These are phyloP conservation scores for Russula sp. DNA, from an alignment of 768 basidiomycete genomes.

Conservation along the genomic window DNA sequence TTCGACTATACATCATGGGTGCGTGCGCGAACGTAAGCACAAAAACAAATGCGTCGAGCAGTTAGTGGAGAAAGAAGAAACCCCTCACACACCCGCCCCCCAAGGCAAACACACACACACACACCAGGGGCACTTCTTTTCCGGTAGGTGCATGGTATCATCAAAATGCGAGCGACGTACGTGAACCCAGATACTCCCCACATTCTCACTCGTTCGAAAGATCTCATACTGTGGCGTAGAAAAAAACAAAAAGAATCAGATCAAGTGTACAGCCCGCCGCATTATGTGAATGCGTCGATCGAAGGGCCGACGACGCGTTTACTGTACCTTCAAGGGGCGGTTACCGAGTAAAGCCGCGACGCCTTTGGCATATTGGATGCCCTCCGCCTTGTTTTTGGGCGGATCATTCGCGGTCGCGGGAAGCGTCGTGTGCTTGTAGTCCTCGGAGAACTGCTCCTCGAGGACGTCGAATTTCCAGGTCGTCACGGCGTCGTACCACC, in stretches of 20 bases:
- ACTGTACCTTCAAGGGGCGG: not conserved
- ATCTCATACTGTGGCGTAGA: slow-evolving; percentile 8
- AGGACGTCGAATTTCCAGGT: slow-evolving; percentile 2
- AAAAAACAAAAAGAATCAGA: not conserved
- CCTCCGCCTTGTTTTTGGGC: slow-evolving; percentile 2
- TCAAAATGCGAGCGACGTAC: no score
- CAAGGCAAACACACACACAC: no score
- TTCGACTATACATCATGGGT: not conserved
- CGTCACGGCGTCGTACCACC: slow-evolving; percentile 4
- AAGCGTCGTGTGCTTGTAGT: not conserved
- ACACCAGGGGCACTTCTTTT: no score
- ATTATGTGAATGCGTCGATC: no score
- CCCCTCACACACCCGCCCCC: no score
- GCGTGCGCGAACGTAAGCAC: not conserved
- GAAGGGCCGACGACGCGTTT: not conserved
- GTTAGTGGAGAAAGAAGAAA: no score
- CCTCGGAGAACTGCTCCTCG: not conserved
- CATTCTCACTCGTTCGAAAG: not conserved
- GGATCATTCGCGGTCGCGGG: not conserved
- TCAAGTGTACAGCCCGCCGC: not conserved
- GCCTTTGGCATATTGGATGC: not conserved
- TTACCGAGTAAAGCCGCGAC: not conserved
- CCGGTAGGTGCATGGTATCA: no score
- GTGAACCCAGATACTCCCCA: slow-evolving; percentile 9
- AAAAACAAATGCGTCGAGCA: not conserved